Conservation (phyloP, 1,284 basidiomycete genomes). For the Meripilus lineatus region DNA sequence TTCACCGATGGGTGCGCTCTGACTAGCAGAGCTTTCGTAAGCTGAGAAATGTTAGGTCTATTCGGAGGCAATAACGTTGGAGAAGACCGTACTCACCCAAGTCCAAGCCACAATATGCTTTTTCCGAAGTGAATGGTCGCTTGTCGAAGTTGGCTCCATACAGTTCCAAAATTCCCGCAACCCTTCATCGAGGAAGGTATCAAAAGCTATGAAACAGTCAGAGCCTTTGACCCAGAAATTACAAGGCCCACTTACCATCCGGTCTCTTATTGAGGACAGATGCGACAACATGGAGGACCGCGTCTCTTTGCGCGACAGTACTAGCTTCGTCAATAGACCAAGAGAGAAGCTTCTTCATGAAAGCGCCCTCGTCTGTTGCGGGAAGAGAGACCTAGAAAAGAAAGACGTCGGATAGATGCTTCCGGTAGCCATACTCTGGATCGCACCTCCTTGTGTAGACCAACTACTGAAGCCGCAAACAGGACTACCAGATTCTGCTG, state of each 20-base stretch:
- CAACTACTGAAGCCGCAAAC: constrained; percentile 61
- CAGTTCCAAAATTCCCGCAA: constrained; percentile 33
- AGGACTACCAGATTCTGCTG: constrained; percentile 64
- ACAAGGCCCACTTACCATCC: constrained; percentile 50
- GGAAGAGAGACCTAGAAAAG: constrained; percentile 43
- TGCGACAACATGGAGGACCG: constrained; percentile 58
- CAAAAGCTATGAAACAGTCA: too few species aligned
- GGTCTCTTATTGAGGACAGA: constrained; percentile 75
- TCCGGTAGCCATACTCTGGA: background rate
- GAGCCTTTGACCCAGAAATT: constrained; percentile 16
- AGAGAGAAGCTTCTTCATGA: constrained; percentile 48
- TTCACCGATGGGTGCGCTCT: constrained; percentile 60
- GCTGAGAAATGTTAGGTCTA: constrained; percentile 35
- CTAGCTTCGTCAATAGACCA: constrained; percentile 54
- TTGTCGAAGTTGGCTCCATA: too few species aligned
- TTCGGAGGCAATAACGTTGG: background rate
- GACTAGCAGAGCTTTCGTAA: constrained; percentile 75
- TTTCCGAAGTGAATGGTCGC: too few species aligned
- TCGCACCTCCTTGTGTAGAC: constrained; percentile 61
- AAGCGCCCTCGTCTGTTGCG: constrained; percentile 40
- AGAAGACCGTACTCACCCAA: constrained; percentile 50
- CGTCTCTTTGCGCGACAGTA: constrained; percentile 53
- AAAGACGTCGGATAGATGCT: background rate
- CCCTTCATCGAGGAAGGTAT: constrained; percentile 44
- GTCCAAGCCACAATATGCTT: constrained; percentile 60